Evolutionary conservation across 2,329 filamentous ascomycete genomes (phyloP), one percentile per base, ranked within the genome.

Genomic region (Didymella exigua): DNA sequence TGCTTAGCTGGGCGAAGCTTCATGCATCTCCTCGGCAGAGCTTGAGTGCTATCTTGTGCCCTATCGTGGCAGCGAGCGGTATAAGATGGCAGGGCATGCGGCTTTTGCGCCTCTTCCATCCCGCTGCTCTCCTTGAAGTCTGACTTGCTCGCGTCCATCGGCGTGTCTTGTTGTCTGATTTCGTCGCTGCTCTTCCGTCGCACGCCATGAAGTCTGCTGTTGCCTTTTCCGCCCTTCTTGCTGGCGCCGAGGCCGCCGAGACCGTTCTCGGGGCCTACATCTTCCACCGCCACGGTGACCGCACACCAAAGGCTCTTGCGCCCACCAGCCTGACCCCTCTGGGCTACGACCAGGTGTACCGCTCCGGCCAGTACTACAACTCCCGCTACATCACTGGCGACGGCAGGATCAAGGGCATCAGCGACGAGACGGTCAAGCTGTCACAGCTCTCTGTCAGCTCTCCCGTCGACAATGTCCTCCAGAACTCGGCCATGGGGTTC

Each of bases 251-350:
- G 23, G 71, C 72, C 24, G 72, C 71, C 52, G 90, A 96, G 78
- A 89, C 87, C 0, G 81, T 95, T 24, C 81, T 96, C 14, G 92
- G 91, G 47, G 86, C 88, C 40, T 95, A 93, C 75, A 86, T 96
- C 76, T 96, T 96, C 80, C 86, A 91, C 65, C 89, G 93, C 40
- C 93, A 97, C 78, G 93, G 93, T 54, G 93, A 97, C 75, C 86
- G 93, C 51, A 93, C 91, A 0, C 78, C 90, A 60, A 96, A 96
- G 78, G 81, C 85, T 16, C 86, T 85, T 59, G 80, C 86, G 40
- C 89, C 89, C 11, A 86, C 90, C 24, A 82, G 83, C 62, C 77
- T 97, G 72, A 96, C 93, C 11, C 82, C 88, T 56, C 82, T 96
- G 46, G 93, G 93, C 27, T 91, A 93, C 70, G 78, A 83, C 42